Base-by-base conservation (phyloP, 176 grass and related monocot genomes). In the Olyra latifolia region DNA sequence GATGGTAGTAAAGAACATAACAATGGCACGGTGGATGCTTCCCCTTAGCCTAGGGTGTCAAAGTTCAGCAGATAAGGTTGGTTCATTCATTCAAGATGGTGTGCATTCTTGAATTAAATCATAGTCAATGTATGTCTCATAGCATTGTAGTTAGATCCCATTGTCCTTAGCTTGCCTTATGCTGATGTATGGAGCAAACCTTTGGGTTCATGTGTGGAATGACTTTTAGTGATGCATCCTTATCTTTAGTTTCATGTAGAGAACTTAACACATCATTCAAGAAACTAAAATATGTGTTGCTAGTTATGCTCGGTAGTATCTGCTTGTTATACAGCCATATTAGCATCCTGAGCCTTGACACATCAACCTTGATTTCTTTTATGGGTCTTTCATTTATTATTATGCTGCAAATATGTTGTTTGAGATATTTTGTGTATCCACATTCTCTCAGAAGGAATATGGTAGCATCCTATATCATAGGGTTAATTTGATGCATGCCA, bases 21-120 rank as follows among this genome's bases (percentile, higher is more conserved):
- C 32, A 83, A 83, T 87, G 68, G 75, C 8, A 29, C 60, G 1
- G 30, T 80, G 41, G 57, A 84, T 80, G 66, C 63, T 80, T 88
- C 80, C 62, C 79, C 80, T 15, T 89, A 85, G 35, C 74, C 41
- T 44, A 60, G 38, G 75, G 57, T 59, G 5, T 89, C 82, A 39
- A 83, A 84, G 81, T 84, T 95, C 70, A 72, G 71, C 14, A 65
- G 80, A 82, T 88, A 81, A 91, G 85, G 92, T 91, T 66, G 8
- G 82, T 82, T 81, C 52, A 64, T 24, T 64, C 55, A 76, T 85
- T 45, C 60, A 45, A 70, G 19, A 17, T 71, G n/a, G 32, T 24
- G 48, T 83, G 58, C 7, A 55, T 32, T 75, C 28, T 72, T 46
- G 20, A 45, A 23, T 16, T 72, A 4, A 74, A 44, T 27, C 32